Conservation (phyloP, 192 early-diverging fungal species). For the Dissophora globulifera region DNA sequence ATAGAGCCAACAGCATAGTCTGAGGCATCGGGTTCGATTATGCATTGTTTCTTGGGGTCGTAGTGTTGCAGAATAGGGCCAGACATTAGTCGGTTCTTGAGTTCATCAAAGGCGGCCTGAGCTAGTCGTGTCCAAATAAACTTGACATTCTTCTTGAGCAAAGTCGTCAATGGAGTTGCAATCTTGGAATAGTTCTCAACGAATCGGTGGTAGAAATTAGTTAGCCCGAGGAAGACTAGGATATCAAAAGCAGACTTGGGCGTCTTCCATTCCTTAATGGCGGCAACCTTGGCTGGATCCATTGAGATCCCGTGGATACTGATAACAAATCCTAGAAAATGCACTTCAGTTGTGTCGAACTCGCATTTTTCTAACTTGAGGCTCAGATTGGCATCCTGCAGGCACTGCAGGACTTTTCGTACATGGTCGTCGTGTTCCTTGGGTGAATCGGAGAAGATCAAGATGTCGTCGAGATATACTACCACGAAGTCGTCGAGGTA, state of each 20-base stretch:
- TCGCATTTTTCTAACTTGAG: conserved; percentile 29
- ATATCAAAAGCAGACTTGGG: conserved; percentile 25
- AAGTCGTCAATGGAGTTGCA: conserved; percentile 16
- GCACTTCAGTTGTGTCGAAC: conserved; percentile 15
- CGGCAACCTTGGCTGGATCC: conserved; percentile 24
- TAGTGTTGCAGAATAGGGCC: conserved; percentile 44
- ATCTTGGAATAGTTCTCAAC: conserved; percentile 42
- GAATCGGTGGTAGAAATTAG: conserved; percentile 54
- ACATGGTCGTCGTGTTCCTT: conserved; percentile 50
- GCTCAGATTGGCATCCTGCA: conserved; percentile 16
- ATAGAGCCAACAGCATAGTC: conserved; percentile 52
- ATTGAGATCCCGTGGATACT: conserved; percentile 13
- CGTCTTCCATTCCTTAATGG: conserved; percentile 10
- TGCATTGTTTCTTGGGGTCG: conserved; percentile 38
- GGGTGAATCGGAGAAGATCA: conserved; percentile 54
- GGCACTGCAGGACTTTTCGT: conserved; percentile 9
- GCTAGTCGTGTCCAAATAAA: conserved; percentile 16
- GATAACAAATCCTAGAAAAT: conserved; percentile 38
- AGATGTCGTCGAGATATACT: conserved; percentile 61
- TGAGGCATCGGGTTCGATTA: conserved; percentile 54
- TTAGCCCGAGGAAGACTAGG: conserved; percentile 43
- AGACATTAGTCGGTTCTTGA: conserved; percentile 34
- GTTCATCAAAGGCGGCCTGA: conserved; percentile 29
- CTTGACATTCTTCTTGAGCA: conserved; percentile 38
- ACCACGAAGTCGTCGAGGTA: conserved; percentile 22